Evolutionary conservation across 2,329 filamentous ascomycete genomes (phyloP), one percentile per base, ranked within the genome.

Genomic region (Pyricularia pennisetigena): DNA sequence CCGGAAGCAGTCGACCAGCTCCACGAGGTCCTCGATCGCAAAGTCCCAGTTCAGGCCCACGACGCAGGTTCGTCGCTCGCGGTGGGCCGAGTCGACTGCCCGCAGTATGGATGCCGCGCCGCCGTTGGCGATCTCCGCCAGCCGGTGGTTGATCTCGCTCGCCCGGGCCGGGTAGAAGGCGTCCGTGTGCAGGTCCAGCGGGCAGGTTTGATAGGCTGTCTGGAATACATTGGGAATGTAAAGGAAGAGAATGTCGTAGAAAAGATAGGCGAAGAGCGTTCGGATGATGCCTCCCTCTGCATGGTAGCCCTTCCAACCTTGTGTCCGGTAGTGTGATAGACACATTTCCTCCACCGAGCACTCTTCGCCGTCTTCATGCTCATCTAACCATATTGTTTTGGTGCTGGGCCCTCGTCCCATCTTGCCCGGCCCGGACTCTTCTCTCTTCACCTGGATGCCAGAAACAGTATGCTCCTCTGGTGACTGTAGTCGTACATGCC

Each of bases 171-270:
- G 86, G 75, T 92, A 98, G 80, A 99, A 99, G 2, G 91, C 89
- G 76, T 99, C 95, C 0, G 94, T 97, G 75, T 96, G 91, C 6
- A 99, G 81, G 76, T 99, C 95, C 3, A 99, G 81, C 0, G 95
- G 95, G 74, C 93, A 97, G 0, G 93, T 97, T 78, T 99, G 95
- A 76, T 92, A 99, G 0, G 90, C 87, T 6, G 95, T 99, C 76
- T 98, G 94, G 78, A 99, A 99, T 68, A 99, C 94, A 73, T 98
- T 97, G 29, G 95, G 94, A 5, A 98, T 86, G 77, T 97, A 97
- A 29, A 93, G 83, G 79, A 98, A 98, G 7, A 99, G 82, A 28
- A 98, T 86, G 77, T 99, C 94, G 81, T 90, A 95, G 81, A 98
- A 97, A 23, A 99, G 86, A 75, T 95, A 94, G 16, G 89, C 90